Base-by-base conservation (phyloP, 129 eudicot species). In the Glebionis coronaria region DNA sequence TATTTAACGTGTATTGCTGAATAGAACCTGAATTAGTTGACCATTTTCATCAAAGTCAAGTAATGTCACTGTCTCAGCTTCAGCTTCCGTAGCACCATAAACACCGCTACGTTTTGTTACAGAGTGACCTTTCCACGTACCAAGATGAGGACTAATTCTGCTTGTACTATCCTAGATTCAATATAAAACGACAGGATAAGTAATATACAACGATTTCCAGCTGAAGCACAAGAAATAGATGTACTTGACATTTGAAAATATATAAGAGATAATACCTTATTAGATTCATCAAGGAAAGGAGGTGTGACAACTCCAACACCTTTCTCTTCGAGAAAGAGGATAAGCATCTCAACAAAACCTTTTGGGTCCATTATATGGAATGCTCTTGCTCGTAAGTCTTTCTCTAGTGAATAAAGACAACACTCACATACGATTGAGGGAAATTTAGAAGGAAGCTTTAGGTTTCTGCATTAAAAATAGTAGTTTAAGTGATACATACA, bases 71-170 rank as follows among this genome's bases (percentile, higher is more conserved):
- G 96, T 88, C 25, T 82, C 84, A 44, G 96, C 91, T 84, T 88
- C 87, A 69, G 95, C 77, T 16, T 85, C 79, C 27, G 98, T 92
- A 58, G 98, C 95, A 73, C 96, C 96, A 88, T 92, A 92, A 67
- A 92, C 91, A 72, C 98, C 98, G 52, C 89, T 92, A 63, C 98
- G 96, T 56, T 88, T 92, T 21, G 98, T 92, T 58, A 84, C 50
- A 6, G 98, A 92, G 46, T 72, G 84, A 57, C 98, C 98, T 68
- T 88, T 86, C 98, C 98, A 92, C 35, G 65, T 83, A 47, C 98
- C 98, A 65, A 92, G 84, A 79, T 83, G 86, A 16, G 78, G 91
- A 59, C 54, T 70, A 46, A 92, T 67, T 80, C 96, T 79, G 67
- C 76, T 69, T 20, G 71, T 44, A 12, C 75, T 68, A 23, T 82